phyloP scores from a whole-genome alignment of 345 rosid genomes.

The Populus davidiana region DNA sequence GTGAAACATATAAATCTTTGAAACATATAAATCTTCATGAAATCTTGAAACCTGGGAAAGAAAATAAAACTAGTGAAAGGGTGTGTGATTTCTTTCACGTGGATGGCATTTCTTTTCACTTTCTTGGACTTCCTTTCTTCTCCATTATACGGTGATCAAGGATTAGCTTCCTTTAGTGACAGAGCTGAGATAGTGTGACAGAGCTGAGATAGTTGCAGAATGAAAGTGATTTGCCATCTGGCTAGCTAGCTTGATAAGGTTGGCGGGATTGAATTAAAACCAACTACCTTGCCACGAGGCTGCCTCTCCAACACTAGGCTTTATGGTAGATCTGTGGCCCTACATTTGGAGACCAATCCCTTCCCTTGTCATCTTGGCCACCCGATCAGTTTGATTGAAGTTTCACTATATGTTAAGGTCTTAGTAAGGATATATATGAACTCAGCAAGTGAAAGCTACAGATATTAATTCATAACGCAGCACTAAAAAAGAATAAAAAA shows the following conservation, averaged over 20 bases:
- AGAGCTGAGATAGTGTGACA: not conserved
- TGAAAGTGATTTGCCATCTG: not conserved
- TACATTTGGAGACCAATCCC: not conserved
- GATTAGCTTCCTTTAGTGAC: not conserved
- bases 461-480: not conserved
- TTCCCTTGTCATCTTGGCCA: not conserved
- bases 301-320: not conserved
- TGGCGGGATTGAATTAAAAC: constrained; percentile 5
- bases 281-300: not conserved
- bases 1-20: too few relatives aligned
- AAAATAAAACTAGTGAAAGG: too few relatives aligned
- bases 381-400: not conserved
- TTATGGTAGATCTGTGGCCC: not conserved
- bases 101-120: too few relatives aligned
- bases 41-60: too few relatives aligned
- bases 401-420: constrained; percentile 5
- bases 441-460: not conserved
- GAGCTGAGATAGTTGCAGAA: not conserved
- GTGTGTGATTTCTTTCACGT: too few relatives aligned
- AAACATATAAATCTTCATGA: too few relatives aligned
- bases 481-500: constrained; percentile 1
- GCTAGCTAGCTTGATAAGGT: constrained; percentile 6
- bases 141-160: too few relatives aligned
- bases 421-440: not conserved
- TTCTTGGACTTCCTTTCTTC: too few relatives aligned